Conservation (phyloP, 2,329 filamentous ascomycete genomes). For the Gaeumannomyces tritici region DNA sequence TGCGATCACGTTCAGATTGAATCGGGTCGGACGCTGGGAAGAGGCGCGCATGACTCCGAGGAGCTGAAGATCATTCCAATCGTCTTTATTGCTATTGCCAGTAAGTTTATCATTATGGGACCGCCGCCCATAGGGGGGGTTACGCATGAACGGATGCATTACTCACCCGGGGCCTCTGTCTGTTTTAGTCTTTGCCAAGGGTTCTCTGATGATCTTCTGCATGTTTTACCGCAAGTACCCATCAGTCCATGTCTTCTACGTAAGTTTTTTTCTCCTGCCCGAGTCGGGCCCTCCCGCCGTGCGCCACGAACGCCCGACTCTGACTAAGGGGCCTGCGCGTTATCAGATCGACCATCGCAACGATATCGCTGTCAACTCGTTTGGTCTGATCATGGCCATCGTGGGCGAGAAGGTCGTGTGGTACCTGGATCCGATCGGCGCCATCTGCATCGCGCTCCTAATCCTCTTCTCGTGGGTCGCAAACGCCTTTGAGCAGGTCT, state of each 20-base stretch:
- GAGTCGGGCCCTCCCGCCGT: background rate
- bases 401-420: constrained; percentile 42
- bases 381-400: constrained; percentile 46
- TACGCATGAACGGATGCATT: background rate
- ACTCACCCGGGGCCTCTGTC: constrained; percentile 7
- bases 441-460: constrained; percentile 49
- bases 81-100: constrained; percentile 42
- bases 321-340: background rate
- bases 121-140: too few species aligned
- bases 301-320: background rate
- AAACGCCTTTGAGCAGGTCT: constrained; percentile 53
- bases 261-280: constrained; percentile 13
- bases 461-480: constrained; percentile 52
- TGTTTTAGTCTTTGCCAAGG: constrained; percentile 38
- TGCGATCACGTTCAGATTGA: constrained; percentile 29
- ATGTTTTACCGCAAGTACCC: constrained; percentile 42
- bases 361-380: constrained; percentile 44
- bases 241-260: constrained; percentile 45
- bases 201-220: constrained; percentile 42
- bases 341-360: constrained; percentile 44
- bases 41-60: constrained; percentile 28
- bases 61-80: constrained; percentile 44
- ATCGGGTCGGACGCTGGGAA: constrained; percentile 41
- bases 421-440: constrained; percentile 53
- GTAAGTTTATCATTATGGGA: constrained; percentile 23